Conservation (phyloP, 2,329 filamentous ascomycete genomes). For the Beauveria sp. region DNA sequence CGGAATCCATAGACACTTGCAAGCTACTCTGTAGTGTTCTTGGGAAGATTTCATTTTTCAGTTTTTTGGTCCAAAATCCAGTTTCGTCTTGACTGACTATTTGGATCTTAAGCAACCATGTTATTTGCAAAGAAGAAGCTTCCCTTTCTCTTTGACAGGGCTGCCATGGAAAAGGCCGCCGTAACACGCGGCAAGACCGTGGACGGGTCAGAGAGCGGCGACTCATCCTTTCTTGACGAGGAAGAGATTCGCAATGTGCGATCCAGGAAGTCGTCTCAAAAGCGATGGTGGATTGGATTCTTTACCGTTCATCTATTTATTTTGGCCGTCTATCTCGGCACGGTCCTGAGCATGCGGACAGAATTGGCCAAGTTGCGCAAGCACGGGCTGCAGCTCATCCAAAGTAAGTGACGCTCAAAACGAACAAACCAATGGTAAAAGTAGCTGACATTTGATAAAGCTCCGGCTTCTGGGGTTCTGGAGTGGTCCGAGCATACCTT, state of each 20-base stretch:
- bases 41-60: no score
- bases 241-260: conserved; percentile 4
- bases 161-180: neutral
- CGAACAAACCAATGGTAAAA: no score
- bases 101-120: neutral
- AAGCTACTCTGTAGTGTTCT: neutral
- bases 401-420: neutral
- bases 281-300: conserved; percentile 5
- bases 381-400: neutral
- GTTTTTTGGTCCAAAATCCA: neutral
- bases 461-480: conserved; percentile 1
- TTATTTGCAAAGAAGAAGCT: conserved; percentile 6
- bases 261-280: neutral
- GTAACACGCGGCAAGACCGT: neutral
- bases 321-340: neutral
- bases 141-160: conserved; percentile 3
- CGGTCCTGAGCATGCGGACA: neutral
- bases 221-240: conserved; percentile 7
- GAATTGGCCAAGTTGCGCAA: conserved; percentile 2
- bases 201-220: conserved; percentile 6
- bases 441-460: neutral
- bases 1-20: neutral
- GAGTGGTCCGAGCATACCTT: conserved; percentile 6
- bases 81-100: neutral
- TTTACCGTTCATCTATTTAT: neutral